phyloP scores from a whole-genome alignment of 2,329 filamentous ascomycete genomes.

The Verticillium tricorpus region DNA sequence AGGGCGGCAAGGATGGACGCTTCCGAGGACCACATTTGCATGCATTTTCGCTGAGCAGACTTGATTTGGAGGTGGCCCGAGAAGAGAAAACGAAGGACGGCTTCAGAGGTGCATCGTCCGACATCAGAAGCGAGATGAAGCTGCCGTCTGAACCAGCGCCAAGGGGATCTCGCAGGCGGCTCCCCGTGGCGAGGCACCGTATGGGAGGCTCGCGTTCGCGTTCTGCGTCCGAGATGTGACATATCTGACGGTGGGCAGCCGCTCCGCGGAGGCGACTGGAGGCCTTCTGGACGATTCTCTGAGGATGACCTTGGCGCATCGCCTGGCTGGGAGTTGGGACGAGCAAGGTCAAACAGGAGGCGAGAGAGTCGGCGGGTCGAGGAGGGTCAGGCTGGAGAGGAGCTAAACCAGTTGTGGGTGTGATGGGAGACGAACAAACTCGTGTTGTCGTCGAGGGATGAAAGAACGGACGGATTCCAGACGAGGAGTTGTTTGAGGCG shows the following conservation, averaged over 20 bases:
- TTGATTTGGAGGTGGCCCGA: background rate
- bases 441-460: background rate
- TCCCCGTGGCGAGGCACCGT: background rate
- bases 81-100: background rate
- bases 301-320: background rate
- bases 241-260: background rate
- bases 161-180: background rate
- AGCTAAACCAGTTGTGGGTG: background rate
- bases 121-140: background rate
- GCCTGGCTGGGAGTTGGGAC: background rate
- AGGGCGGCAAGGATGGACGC: no score
- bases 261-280: background rate
- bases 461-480: background rate
- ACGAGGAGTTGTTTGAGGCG: background rate
- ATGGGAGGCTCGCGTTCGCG: background rate
- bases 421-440: background rate
- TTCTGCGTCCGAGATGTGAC: background rate
- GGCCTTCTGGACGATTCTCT: background rate
- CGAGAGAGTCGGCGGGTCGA: background rate
- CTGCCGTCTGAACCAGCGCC: background rate
- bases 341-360: background rate
- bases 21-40: no score
- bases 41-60: background rate
- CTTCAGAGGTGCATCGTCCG: background rate
- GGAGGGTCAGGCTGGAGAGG: background rate